Evolutionary conservation across 108 stramenopile species (phyloP), one percentile per base, ranked within the genome.

Genomic region (Ochromonas danica): DNA sequence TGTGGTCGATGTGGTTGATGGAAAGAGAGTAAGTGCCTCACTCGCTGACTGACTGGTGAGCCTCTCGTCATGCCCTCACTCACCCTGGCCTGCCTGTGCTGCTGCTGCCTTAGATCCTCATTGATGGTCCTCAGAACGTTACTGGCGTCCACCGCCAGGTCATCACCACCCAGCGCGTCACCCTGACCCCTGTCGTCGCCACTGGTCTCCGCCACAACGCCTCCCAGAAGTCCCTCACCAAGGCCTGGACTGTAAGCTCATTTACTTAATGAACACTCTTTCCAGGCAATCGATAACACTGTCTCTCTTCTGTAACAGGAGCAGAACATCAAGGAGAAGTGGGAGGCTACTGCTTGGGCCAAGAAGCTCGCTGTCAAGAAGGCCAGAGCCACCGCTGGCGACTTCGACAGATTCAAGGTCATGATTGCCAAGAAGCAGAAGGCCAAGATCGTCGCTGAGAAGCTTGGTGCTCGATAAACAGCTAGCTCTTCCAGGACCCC

Each of bases 371-470:
- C 85, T 0, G 77, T 89, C 61, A 95, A 94, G 93, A 89, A 86
- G 81, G 92, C 85, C 84, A 90, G 96, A 79, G 90, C 91, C 40
- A 71, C 57, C 61, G 86, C 97, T 51, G 86, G 78, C 38, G 98
- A 99, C 86, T 97, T 98, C 84, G 95, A 95, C 80, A 90, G 98
- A 82, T 99, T 99, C 91, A 96, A 98, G 94, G 93, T 94, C 36
- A 94, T 94, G 93, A 90, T 95, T 79, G 96, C 94, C 43, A 89
- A 90, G 85, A 94, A 97, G 90, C 92, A 94, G 84, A 94, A 92
- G 91, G 83, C 85, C 80, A 89, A 86, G 79, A 92, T 94, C 70
- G 92, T 97, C 80, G 89, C 88, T 79, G 89, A 91, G 84, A 93
- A 95, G 87, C 87, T 96, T n/a, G n/a, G n/a, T n/a, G n/a, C n/a